phyloP scores from a whole-genome alignment of 495 filamentous ascomycete genomes.

The Amphirosellinia nigrospora region DNA sequence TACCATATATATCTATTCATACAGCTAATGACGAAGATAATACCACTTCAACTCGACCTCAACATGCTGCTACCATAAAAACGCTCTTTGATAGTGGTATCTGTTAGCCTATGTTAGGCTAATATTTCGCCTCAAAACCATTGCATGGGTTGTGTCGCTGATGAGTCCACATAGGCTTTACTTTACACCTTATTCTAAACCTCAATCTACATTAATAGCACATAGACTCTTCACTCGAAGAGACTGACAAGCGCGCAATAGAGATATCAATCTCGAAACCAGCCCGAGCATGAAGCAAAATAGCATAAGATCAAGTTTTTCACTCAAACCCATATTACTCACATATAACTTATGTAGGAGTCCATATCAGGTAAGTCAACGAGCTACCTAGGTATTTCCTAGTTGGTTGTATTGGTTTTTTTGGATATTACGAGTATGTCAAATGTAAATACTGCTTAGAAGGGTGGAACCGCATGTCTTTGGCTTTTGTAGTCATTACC shows the following conservation, averaged over 20 bases:
- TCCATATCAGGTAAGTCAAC: neutral
- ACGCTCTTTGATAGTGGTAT: neutral
- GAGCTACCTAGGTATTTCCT: no score
- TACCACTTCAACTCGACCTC: neutral
- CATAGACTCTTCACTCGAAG: neutral
- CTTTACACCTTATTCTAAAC: neutral
- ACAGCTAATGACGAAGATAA: conserved; percentile 19
- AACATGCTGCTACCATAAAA: neutral
- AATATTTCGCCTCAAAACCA: neutral
- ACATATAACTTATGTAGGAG: neutral
- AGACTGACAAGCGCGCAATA: neutral
- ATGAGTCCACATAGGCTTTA: neutral
- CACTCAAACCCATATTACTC: neutral
- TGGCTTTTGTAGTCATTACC: no score
- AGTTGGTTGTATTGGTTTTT: no score
- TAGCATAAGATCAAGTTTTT: neutral
- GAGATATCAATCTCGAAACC: neutral
- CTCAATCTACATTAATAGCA: neutral
- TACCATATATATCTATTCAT: neutral
- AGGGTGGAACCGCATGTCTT: neutral
- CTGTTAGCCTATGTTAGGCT: neutral
- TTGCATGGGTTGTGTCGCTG: neutral
- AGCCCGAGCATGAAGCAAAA: neutral
- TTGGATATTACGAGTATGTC: no score
- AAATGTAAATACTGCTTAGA: no score